Percentiles rank a stretch among this genome's conserved stretches.
Conservation (phyloP, 1,284 basidiomycete genomes). For the Rhizoctonia solani region DNA sequence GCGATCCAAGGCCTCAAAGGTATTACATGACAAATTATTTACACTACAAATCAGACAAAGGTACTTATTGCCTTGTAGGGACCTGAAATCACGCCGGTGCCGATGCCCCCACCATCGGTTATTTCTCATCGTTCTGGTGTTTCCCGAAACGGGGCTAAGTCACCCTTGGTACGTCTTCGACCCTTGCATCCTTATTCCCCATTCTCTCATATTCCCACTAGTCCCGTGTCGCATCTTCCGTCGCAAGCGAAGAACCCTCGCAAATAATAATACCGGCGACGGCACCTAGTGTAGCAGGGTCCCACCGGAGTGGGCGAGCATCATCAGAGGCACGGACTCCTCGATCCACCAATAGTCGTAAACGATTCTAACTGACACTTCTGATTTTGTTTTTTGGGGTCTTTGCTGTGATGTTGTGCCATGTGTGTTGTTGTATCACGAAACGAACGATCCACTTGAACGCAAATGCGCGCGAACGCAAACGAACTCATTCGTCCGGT, state of each 20-base stretch:
- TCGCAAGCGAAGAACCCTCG: neutral
- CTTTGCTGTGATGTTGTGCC: conserved; percentile 3
- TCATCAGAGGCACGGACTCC: conserved; percentile 30
- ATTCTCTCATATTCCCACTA: neutral
- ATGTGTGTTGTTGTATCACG: neutral
- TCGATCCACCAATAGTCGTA: conserved; percentile 16
- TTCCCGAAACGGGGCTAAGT: neutral
- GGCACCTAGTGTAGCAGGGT: conserved; percentile 21
- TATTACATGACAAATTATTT: no score
- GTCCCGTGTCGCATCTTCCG: neutral
- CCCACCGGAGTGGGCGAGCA: conserved; percentile 16
- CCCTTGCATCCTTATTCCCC: neutral
- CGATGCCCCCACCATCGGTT: neutral
- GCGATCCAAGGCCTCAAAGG: no score
- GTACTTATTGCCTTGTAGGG: neutral
- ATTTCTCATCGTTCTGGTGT: neutral
- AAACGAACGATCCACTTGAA: neutral
- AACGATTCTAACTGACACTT: conserved; percentile 19
- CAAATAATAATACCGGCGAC: neutral
- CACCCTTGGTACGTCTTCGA: conserved; percentile 1
- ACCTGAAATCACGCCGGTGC: conserved; percentile 6
- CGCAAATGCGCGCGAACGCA: no score
- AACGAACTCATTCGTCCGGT: no score
- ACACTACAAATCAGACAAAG: no score
- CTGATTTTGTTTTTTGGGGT: conserved; percentile 7